Conservation (phyloP, 2,329 filamentous ascomycete genomes). For the Penicillium decumbens region DNA sequence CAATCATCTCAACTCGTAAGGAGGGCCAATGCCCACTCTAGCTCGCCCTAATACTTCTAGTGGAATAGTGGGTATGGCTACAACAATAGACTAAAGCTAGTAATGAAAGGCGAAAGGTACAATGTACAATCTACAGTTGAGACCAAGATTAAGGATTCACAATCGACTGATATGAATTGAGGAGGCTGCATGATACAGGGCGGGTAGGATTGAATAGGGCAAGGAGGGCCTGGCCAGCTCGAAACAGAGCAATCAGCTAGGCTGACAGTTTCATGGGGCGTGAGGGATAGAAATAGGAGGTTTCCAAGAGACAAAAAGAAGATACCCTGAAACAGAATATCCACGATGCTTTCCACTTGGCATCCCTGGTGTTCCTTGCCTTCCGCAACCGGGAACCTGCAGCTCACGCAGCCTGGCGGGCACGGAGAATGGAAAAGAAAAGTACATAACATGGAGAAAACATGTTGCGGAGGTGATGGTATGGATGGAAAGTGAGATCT, state of each 20-base stretch:
- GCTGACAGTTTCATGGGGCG: background rate
- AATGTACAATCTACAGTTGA: background rate
- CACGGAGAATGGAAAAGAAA: slow-evolving; percentile 1
- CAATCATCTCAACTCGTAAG: too few relatives aligned
- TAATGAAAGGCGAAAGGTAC: background rate
- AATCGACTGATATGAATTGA: slow-evolving; percentile 4
- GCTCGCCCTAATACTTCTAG: too few relatives aligned
- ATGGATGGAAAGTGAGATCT: background rate
- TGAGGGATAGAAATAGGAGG: background rate
- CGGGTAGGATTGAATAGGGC: background rate
- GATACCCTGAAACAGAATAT: background rate
- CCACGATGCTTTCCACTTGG: background rate
- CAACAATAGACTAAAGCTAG: background rate
- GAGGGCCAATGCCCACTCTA: too few relatives aligned
- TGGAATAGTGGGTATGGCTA: background rate
- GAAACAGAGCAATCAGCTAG: background rate
- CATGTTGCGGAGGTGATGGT: background rate
- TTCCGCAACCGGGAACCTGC: background rate
- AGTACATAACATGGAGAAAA: slow-evolving; percentile 15
- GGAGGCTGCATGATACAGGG: slow-evolving; percentile 9
- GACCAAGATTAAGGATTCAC: background rate
- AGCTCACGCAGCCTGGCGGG: background rate
- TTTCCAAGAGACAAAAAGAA: background rate
- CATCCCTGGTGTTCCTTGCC: background rate
- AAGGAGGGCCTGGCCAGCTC: background rate